A percentile compares a stretch with the other conserved stretches of the same genome.
Evolutionary conservation across 257 asterid genomes (phyloP).

Genomic region (Jacaranda mimosifolia): DNA sequence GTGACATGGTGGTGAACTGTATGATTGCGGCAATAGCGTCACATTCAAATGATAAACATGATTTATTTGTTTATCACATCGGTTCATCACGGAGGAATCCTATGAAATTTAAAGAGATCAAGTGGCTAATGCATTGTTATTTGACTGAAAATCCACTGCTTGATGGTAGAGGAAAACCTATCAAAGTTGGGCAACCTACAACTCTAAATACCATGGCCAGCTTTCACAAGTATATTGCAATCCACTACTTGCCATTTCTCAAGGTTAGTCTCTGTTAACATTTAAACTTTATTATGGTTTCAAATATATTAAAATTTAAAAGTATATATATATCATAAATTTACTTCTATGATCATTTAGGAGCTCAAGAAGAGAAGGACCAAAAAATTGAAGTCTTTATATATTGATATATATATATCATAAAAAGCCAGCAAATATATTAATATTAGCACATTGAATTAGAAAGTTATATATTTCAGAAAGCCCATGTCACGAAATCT

Average conservation of each 20-base stretch:
- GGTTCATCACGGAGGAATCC: conserved; percentile 64
- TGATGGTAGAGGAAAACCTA: conserved; percentile 42
- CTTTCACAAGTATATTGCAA: conserved; percentile 56
- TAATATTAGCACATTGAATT: too few species aligned
- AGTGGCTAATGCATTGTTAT: conserved; percentile 36
- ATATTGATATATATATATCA: too few species aligned
- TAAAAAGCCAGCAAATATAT: too few species aligned
- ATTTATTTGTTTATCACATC: conserved; percentile 52
- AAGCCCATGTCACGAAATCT: too few species aligned
- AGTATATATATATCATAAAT: too few species aligned
- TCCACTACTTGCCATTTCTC: conserved; percentile 53
- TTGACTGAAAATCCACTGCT: conserved; percentile 52
- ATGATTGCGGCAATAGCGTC: conserved; percentile 53
- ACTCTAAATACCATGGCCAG: conserved; percentile 50
- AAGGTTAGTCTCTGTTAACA: conserved; percentile 39
- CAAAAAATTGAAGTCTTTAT: too few species aligned
- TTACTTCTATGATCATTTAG: too few species aligned
- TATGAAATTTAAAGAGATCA: conserved; percentile 37
- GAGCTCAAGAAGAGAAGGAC: too few species aligned
- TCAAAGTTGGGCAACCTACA: conserved; percentile 34
- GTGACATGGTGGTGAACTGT: conserved; percentile 72
- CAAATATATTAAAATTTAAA: too few species aligned
- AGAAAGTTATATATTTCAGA: too few species aligned
- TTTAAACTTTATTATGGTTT: too few species aligned
- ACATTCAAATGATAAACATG: not conserved